Conservation (phyloP, 257 asterid genomes). For the Schizonepeta tenuifolia region DNA sequence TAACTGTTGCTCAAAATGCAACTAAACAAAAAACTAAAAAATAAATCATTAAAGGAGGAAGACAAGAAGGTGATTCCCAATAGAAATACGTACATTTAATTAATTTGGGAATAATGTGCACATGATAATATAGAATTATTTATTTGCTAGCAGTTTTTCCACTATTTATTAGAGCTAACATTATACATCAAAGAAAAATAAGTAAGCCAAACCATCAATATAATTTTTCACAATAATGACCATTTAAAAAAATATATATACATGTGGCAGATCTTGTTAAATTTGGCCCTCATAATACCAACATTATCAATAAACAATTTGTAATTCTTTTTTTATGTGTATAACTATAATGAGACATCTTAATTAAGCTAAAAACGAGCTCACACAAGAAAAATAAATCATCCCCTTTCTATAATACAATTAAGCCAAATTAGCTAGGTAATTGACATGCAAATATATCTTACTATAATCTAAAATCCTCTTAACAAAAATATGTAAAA, state of each 20-base stretch:
- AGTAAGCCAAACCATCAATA: neutral
- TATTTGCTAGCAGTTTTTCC: neutral
- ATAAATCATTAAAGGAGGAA: neutral
- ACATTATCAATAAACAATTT: neutral
- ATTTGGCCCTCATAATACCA: neutral
- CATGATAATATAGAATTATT: neutral
- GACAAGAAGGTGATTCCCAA: neutral
- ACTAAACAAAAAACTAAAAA: neutral
- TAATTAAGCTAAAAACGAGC: too few species aligned
- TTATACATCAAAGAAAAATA: neutral
- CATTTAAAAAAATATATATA: neutral
- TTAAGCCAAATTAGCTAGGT: too few species aligned
- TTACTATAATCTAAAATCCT: neutral
- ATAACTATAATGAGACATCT: too few species aligned
- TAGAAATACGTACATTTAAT: neutral
- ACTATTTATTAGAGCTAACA: neutral
- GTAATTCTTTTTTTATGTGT: neutral
- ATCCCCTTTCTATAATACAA: too few species aligned
- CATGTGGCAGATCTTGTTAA: neutral
- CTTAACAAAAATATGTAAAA: neutral
- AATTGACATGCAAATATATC: neutral
- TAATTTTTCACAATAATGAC: neutral
- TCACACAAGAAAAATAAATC: too few species aligned
- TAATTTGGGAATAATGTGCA: neutral
- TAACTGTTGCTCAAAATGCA: neutral